Percentiles rank a stretch among this genome's conserved stretches.
Evolutionary conservation across 768 basidiomycete genomes (phyloP).

Genomic region (Boletellus emodensis): DNA sequence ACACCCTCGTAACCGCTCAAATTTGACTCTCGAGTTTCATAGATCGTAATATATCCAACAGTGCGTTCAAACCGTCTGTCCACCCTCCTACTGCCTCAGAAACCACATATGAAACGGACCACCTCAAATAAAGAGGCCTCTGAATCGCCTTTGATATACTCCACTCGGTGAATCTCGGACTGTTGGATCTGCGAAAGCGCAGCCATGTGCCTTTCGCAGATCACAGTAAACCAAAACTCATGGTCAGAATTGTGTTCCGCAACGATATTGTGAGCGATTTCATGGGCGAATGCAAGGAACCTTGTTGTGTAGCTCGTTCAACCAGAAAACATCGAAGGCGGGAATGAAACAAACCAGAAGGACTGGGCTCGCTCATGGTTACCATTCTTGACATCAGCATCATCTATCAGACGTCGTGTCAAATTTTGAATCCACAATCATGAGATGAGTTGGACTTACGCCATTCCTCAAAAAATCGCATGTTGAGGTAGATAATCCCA

Average conservation of each 20-base stretch:
- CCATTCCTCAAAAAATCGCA: slow-evolving; percentile 79
- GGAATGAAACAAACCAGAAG: background rate
- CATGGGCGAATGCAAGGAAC: slow-evolving; percentile 88
- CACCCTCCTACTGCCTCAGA: too few relatives aligned
- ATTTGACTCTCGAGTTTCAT: too few relatives aligned
- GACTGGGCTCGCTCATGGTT: background rate
- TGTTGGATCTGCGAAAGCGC: slow-evolving; percentile 26
- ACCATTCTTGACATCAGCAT: background rate
- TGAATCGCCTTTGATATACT: too few relatives aligned
- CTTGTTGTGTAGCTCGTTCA: slow-evolving; percentile 29
- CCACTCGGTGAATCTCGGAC: too few relatives aligned
- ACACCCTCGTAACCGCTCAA: too few relatives aligned
- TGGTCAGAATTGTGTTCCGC: slow-evolving; percentile 81
- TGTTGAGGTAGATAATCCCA: slow-evolving; percentile 80
- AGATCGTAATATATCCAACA: too few relatives aligned
- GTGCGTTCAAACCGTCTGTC: too few relatives aligned
- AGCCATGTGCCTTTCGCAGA: slow-evolving; percentile 63
- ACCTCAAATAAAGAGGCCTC: too few relatives aligned
- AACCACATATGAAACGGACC: too few relatives aligned
- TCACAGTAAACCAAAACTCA: slow-evolving; percentile 87
- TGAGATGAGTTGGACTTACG: slow-evolving; percentile 46
- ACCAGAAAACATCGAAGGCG: background rate
- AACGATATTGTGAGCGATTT: slow-evolving; percentile 85
- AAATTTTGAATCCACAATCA: background rate
- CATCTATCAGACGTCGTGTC: background rate